Percentiles rank a stretch among this genome's conserved stretches.
These are phyloP conservation scores for Rhodotorula graminis DNA, from an alignment of 768 basidiomycete genomes.

Conservation along the genomic window DNA sequence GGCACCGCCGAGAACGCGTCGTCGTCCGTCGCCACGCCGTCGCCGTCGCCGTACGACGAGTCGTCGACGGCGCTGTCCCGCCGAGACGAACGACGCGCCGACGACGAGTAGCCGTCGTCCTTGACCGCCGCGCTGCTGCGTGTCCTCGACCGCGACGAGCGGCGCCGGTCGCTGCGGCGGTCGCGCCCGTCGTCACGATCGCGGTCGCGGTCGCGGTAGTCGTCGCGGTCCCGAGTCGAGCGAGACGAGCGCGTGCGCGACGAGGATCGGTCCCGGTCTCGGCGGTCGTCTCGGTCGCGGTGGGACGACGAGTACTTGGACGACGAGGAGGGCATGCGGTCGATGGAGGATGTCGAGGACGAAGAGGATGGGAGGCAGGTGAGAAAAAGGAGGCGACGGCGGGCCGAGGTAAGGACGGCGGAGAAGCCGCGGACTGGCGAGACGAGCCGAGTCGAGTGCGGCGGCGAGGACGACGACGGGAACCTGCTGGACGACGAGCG, in stretches of 20 bases:
- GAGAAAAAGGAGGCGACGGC: background rate
- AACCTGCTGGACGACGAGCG: too few species aligned
- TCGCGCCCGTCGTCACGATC: background rate
- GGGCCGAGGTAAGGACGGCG: too few species aligned
- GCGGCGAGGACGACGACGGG: too few species aligned
- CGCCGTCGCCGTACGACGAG: background rate
- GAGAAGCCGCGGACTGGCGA: background rate
- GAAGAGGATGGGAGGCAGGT: background rate
- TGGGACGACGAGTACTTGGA: background rate
- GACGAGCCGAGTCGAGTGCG: too few species aligned
- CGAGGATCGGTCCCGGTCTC: background rate
- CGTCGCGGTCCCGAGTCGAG: background rate
- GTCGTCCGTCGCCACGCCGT: too few species aligned
- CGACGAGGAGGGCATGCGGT: background rate
- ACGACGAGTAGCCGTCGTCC: background rate
- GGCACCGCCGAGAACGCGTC: too few species aligned
- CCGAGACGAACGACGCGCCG: background rate
- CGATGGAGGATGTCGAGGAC: background rate
- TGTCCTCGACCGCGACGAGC: background rate
- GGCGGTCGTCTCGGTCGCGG: constrained; percentile 3
- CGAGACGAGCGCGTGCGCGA: background rate
- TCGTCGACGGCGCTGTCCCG: background rate
- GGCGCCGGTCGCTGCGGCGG: background rate
- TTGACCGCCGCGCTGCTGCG: background rate
- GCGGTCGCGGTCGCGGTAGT: background rate